Percentiles rank a stretch among this genome's conserved stretches.
These are phyloP conservation scores for Hapsidospora chrysogenum DNA, from an alignment of 495 filamentous ascomycete species.

Conservation along the genomic window DNA sequence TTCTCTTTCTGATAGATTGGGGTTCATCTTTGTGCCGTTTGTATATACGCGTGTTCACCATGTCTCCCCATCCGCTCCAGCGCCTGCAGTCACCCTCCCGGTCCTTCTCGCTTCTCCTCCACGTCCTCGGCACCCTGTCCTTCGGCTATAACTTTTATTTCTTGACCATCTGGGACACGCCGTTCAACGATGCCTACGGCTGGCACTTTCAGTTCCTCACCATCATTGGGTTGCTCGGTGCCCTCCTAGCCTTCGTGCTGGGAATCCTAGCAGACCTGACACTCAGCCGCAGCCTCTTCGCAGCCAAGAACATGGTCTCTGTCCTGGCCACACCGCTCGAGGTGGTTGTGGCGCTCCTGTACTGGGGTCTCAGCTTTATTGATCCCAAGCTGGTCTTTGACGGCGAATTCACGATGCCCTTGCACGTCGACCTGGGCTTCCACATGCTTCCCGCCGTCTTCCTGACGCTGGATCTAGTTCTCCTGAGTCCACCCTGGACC, in stretches of 20 bases:
- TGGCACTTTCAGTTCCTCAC: slow-evolving; percentile 79
- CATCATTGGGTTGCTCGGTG: slow-evolving; percentile 59
- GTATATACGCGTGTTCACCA: too few relatives aligned
- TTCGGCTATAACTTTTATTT: slow-evolving; percentile 56
- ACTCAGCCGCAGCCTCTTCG: slow-evolving; percentile 45
- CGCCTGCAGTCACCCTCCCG: slow-evolving; percentile 52
- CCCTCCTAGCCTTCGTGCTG: slow-evolving; percentile 48
- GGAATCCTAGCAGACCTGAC: slow-evolving; percentile 66
- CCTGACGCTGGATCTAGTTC: slow-evolving; percentile 51
- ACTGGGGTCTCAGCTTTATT: slow-evolving; percentile 60
- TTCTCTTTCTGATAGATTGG: too few relatives aligned
- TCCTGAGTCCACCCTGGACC: slow-evolving; percentile 72
- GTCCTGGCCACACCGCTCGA: slow-evolving; percentile 63
- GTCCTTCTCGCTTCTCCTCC: slow-evolving; percentile 49
- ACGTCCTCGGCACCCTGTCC: slow-evolving; percentile 50
- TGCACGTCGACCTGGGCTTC: slow-evolving; percentile 51
- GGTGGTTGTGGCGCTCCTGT: slow-evolving; percentile 68
- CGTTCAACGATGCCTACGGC: slow-evolving; percentile 53
- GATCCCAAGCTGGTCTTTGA: slow-evolving; percentile 38
- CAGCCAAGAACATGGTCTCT: slow-evolving; percentile 55
- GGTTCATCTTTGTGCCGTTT: too few relatives aligned
- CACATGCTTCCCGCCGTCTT: slow-evolving; percentile 63
- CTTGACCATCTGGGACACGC: slow-evolving; percentile 17
- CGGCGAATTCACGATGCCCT: slow-evolving; percentile 25
- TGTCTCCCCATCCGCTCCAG: slow-evolving; percentile 50